Base-by-base conservation (phyloP, 768 basidiomycete species). In the Xerocomellus amylosporus region DNA sequence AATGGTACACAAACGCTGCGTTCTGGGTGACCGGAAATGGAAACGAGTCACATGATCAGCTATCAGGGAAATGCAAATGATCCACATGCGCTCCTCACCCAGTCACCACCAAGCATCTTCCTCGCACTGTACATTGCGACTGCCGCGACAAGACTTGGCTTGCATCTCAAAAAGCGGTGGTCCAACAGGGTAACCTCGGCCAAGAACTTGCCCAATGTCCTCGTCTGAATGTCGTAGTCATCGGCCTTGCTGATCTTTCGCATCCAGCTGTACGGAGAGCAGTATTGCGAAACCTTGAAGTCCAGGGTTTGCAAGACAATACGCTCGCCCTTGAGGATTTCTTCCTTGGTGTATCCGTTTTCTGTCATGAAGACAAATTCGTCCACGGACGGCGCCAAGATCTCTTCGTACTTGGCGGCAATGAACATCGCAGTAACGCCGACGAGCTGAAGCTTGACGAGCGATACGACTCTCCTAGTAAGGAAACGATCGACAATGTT, bases 381-480 rank as follows among this genome's bases (percentile, higher is more conserved):
- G n/a, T 97, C 93, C 17, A 95, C 93, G 6, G 87, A 88, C 0
- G 97, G 97, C 0, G 97, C 96, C 53, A 99, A 81, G 66, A 99
- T 98, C 73, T 99, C 97, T 73, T 99, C 97, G 76, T 98, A 99
- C 74, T 99, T 99, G 54, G 93, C 88, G 0, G 97, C 97, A 62
- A 99, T 88, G 78, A 98, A 98, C 90, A 99, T 95, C 45, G 97
- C 96, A 0, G 95, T 97, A 57, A 99, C 90, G 26, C 97, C 97
- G 52, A 99, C 97, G 26, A 99, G 87, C 74, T 96, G 93, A 46
- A 96, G 84, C 74, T 94, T 96, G 65, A 90, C 83, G 38, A 94
- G 76, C 4, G 89, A 91, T 17, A 96, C 93, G 52, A 91, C 85
- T 31, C 93, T 86, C 65, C 87, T 86, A 47, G 88, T 90, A 46